These are phyloP conservation scores for Clitopilus hobsonii DNA, from an alignment of 768 basidiomycete genomes.

Conservation along the genomic window DNA sequence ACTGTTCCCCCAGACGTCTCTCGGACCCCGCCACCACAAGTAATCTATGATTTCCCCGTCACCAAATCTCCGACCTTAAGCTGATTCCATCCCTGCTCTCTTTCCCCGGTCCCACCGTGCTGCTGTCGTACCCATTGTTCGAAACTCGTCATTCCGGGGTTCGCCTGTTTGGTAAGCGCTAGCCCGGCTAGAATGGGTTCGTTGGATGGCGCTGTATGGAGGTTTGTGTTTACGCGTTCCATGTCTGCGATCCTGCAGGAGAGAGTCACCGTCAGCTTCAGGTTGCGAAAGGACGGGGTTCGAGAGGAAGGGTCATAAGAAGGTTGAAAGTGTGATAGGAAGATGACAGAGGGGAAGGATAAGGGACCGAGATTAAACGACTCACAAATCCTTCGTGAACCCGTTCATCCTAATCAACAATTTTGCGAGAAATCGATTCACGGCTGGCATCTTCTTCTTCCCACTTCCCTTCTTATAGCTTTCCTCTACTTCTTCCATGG, in stretches of 20 bases:
- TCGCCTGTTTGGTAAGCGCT: constrained; percentile 13
- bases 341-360: neutral
- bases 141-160: constrained; percentile 22
- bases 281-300: no score
- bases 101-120: neutral
- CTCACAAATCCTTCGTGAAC: constrained; percentile 25
- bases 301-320: neutral
- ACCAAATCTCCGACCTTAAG: no score
- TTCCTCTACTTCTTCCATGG: constrained; percentile 20
- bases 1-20: no score
- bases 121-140: constrained; percentile 19
- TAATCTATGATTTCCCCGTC: constrained; percentile 12
- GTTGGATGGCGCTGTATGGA: constrained; percentile 4
- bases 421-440: constrained; percentile 20
- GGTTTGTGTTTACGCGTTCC: constrained; percentile 19
- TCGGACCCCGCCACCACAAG: no score
- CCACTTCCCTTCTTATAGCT: constrained; percentile 20
- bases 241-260: constrained; percentile 19
- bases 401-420: constrained; percentile 21
- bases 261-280: no score
- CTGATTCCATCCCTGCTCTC: neutral
- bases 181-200: constrained; percentile 6
- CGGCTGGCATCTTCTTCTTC: constrained; percentile 21
- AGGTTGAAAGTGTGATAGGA: neutral
- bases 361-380: neutral